Evolutionary conservation across 2,329 filamentous ascomycete species (phyloP), one percentile per base, ranked within the genome.

Genomic region (Pestalotiopsis fici): DNA sequence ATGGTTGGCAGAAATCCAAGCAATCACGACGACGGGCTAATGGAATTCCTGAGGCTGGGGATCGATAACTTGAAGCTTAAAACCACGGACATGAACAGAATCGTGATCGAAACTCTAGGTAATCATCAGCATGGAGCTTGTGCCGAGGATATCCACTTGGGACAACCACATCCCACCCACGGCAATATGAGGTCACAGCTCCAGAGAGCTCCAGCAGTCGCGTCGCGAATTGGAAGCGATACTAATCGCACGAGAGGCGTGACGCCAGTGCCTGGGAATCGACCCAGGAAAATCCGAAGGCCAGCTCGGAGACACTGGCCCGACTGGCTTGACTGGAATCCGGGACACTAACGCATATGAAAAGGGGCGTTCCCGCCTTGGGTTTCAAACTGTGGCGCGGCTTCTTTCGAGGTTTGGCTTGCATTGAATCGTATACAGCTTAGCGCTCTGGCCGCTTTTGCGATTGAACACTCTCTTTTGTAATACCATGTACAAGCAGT

Each of bases 101-200:
- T 21, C 28, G 21, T 21, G 21, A 65, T 31, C 55, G 27, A 37
- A 50, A 59, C 13, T 27, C 23, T 55, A 27, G 31, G 13, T 21
- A 57, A 31, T 18, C 12, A 55, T 47, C 37, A 23, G 59, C 28
- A 31, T 31, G 43, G 54, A 39, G 21, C 25, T 65, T 59, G 54
- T 65, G 66, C 66, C 66, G 66, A 67, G 66, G 66, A 65, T 67
- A 64, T 54, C 63, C 63, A 23, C n/a, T 50, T 28, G 7, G 28
- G 50, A 27, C 27, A 59, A 62, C 37, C 50, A 47, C 25, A 59
- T 37, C 60, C 55, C 50, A 47, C 60, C 55, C 50, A 47, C 43
- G 37, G 50, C 65, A 31, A 67, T 35, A 35, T 67, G 65, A 67
- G 60, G 65, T 67, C 65, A 67, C 59, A 67, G 65, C 59, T 64